Conservation (phyloP, 352 stramenopile species). For the Phytophthora hibernalis region DNA sequence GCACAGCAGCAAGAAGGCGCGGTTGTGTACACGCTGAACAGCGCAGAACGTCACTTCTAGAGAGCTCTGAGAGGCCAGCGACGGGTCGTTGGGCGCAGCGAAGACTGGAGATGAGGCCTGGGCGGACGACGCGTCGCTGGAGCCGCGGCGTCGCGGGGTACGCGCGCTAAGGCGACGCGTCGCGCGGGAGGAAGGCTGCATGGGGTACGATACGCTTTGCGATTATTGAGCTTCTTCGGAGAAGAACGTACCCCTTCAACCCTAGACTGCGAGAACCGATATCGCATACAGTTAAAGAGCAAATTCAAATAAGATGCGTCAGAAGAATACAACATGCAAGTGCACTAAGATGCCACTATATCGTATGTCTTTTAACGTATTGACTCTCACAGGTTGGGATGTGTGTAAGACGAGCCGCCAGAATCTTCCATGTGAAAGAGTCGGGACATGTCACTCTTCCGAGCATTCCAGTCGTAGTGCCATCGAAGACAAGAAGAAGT, state of each 20-base stretch:
- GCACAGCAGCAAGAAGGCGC: slow-evolving; percentile 65
- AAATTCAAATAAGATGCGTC: not conserved
- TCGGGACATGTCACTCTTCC: slow-evolving; percentile 12
- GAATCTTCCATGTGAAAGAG: not conserved
- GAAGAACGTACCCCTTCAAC: slow-evolving; percentile 28
- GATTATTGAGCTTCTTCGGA: slow-evolving; percentile 26
- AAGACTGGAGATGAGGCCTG: slow-evolving; percentile 1
- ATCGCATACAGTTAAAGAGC: no score
- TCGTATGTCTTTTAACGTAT: not conserved
- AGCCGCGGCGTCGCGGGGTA: slow-evolving; percentile 24
- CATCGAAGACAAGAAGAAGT: not conserved
- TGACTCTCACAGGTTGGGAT: not conserved
- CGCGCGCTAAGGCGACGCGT: slow-evolving; percentile 36
- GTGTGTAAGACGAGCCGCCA: not conserved
- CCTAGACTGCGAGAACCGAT: slow-evolving; percentile 1
- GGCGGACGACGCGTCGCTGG: not conserved
- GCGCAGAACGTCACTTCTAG: slow-evolving; percentile 72
- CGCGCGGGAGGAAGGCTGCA: slow-evolving; percentile 31
- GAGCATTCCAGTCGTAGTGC: slow-evolving; percentile 1
- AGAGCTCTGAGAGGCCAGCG: slow-evolving; percentile 22
- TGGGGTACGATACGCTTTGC: slow-evolving; percentile 17
- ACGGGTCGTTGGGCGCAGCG: slow-evolving; percentile 14
- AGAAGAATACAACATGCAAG: not conserved
- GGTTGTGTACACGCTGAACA: slow-evolving; percentile 58
- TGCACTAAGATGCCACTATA: not conserved